A percentile compares a stretch with the other conserved stretches of the same genome.
phyloP scores from a whole-genome alignment of 2,329 filamentous ascomycete genomes.

The Aspergillus hortae region DNA sequence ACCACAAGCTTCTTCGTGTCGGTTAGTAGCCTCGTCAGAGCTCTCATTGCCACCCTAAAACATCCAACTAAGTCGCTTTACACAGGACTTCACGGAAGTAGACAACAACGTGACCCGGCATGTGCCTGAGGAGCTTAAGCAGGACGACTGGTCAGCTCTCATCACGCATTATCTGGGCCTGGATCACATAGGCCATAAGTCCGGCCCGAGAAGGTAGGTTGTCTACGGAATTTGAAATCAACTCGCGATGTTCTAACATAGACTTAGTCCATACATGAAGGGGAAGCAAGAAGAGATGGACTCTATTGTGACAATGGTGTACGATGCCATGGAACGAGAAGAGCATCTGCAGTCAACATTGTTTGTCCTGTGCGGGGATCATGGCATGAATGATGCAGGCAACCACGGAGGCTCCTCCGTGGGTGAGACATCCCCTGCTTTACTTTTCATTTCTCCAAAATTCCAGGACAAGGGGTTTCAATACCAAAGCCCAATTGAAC shows the following conservation, averaged over 20 bases:
- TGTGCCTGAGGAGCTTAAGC: conserved; percentile 69
- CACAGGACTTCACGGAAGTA: conserved; percentile 91
- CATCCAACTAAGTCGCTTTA: conserved; percentile 13
- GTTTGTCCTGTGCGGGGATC: conserved; percentile 84
- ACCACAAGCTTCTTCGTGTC: conserved; percentile 98
- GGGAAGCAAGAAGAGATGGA: conserved; percentile 97
- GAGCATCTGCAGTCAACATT: conserved; percentile 73
- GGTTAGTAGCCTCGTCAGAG: conserved; percentile 52
- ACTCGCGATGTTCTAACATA: conserved; percentile 10
- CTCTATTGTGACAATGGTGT: conserved; percentile 70
- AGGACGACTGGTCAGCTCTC: conserved; percentile 85
- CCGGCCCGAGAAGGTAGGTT: conserved; percentile 72
- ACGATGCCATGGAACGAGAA: conserved; percentile 67
- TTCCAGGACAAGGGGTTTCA: conserved; percentile 55
- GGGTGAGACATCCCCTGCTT: conserved; percentile 88
- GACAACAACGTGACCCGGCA: conserved; percentile 96
- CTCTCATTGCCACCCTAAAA: neutral
- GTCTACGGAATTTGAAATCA: conserved; percentile 1
- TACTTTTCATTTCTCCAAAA: conserved; percentile 88
- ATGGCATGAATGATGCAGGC: conserved; percentile 99
- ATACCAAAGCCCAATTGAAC: conserved; percentile 53
- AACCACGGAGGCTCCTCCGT: conserved; percentile 94
- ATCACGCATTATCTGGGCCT: conserved; percentile 93
- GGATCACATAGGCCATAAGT: conserved; percentile 96
- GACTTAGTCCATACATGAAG: conserved; percentile 76